A percentile compares a stretch with the other conserved stretches of the same genome.
Conservation (phyloP, 1,284 basidiomycete genomes). For the Ceratobasidium sp. region DNA sequence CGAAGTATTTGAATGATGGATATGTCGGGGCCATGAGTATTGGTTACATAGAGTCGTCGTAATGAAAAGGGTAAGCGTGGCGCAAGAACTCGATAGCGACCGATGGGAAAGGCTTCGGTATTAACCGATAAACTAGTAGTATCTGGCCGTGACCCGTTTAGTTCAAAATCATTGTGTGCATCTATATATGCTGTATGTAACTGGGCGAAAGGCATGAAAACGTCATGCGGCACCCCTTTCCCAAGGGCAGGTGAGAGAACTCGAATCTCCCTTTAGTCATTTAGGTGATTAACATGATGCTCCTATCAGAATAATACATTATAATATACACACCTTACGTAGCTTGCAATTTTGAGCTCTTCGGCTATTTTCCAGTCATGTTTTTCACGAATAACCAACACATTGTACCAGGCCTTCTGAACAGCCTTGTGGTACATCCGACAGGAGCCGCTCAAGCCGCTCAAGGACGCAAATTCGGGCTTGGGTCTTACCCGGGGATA, state of each 20-base stretch:
- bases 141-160: background rate
- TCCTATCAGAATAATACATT: background rate
- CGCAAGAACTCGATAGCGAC: conserved; percentile 31
- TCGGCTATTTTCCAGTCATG: conserved; percentile 12
- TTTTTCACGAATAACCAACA: background rate
- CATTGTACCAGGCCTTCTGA: conserved; percentile 10
- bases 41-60: conserved; percentile 26
- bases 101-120: background rate
- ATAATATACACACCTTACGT: conserved; percentile 5
- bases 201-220: background rate
- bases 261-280: background rate
- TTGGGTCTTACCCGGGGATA: background rate
- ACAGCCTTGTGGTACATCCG: conserved; percentile 18
- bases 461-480: background rate
- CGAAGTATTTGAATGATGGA: conserved; percentile 20
- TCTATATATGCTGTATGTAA: conserved; percentile 14
- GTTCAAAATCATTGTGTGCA: conserved; percentile 21
- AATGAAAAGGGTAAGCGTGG: conserved; percentile 25
- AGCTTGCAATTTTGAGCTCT: background rate
- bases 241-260: conserved; percentile 12
- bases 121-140: background rate
- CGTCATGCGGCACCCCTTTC: background rate
- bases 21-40: conserved; percentile 40
- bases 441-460: conserved; percentile 2
- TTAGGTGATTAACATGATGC: background rate